These are phyloP conservation scores for Solanum lycopersicoides DNA, from an alignment of 257 asterid genomes.

Conservation along the genomic window DNA sequence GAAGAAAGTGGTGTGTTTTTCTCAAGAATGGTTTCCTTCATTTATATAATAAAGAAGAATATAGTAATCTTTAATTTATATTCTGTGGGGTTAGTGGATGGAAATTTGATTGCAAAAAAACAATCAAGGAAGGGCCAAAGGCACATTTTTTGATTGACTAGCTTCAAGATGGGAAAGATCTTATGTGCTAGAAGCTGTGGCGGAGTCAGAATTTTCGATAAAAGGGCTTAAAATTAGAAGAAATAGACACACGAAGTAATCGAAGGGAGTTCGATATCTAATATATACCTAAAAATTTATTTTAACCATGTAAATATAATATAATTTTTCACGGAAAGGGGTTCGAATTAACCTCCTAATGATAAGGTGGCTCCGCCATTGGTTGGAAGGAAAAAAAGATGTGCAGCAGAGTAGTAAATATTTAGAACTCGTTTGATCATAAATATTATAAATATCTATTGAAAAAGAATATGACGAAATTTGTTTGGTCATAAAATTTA, in stretches of 20 bases:
- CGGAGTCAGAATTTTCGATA: no score
- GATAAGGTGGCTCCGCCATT: no score
- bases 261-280: no score
- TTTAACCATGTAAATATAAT: no score
- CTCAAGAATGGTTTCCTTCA: background rate
- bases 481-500: no score
- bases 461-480: background rate
- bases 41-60: background rate
- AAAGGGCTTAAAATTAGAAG: no score
- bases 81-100: background rate
- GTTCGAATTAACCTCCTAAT: no score
- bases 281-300: no score
- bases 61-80: background rate
- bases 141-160: background rate
- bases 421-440: no score
- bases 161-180: background rate
- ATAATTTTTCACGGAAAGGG: no score
- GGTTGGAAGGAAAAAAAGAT: background rate
- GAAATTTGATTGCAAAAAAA: background rate
- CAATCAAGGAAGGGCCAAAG: background rate
- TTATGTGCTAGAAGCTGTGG: background rate
- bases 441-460: no score
- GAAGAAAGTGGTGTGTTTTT: background rate
- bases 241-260: rapidly evolving
- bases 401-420: no score